A percentile compares a stretch with the other conserved stretches of the same genome.
Evolutionary conservation across 305 asterid species (phyloP).

Genomic region (Fraxinus dipetala): DNA sequence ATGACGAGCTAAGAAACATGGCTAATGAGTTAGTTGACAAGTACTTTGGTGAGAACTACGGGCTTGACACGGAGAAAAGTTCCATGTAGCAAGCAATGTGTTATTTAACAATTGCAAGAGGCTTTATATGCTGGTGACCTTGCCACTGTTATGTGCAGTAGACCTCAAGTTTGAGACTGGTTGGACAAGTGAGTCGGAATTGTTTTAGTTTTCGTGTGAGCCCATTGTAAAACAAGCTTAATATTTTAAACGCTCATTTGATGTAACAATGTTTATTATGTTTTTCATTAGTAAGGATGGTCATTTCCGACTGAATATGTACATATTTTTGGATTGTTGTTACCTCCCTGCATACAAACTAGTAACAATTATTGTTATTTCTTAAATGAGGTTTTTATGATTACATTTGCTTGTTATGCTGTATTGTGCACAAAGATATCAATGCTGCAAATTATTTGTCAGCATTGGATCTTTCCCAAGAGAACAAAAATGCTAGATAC

Average conservation of each 20-base stretch:
- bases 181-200: neutral
- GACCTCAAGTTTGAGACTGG: neutral
- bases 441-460: neutral
- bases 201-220: neutral
- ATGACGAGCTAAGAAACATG: slow-evolving; percentile 76
- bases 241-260: neutral
- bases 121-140: neutral
- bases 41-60: slow-evolving; percentile 85
- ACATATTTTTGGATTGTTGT: neutral
- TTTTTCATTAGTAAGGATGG: neutral
- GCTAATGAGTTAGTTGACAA: slow-evolving; percentile 73
- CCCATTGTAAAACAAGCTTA: neutral
- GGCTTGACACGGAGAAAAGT: slow-evolving; percentile 47
- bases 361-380: neutral
- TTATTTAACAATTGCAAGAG: neutral
- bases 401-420: neutral
- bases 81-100: neutral
- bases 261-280: neutral
- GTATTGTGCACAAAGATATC: neutral
- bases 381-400: neutral
- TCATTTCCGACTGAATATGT: neutral
- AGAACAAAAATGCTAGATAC: too few relatives aligned
- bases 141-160: slow-evolving; percentile 1
- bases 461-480: too few relatives aligned
- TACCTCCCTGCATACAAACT: neutral